Base-by-base conservation (phyloP, 1,139 yeast genomes). In the Debaryomyces fabryi region DNA sequence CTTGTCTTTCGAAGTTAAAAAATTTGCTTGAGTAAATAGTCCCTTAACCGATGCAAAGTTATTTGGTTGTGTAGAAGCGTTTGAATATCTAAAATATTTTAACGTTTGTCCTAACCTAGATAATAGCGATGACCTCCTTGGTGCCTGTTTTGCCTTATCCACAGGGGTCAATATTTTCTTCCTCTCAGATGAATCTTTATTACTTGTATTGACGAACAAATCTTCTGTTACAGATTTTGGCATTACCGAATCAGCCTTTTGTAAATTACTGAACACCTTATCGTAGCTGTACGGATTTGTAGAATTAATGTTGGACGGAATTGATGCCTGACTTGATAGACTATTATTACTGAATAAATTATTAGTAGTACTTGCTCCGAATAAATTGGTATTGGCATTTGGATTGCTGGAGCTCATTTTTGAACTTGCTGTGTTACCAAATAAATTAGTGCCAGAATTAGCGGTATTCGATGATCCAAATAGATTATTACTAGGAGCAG, bases 151-250 rank as follows among this genome's bases (percentile, higher is more conserved):
- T 10, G 34, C 13, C 12, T 37, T 44, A 6, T 46, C 49, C 5
- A 41, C 32, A 7, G 55, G 52, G 16, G 69, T 61, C 45, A 52
- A 60, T 16, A 56, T 51, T 49, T 65, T 58, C 39, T 63, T 62
- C 44, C 49, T 58, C 2, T 58, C 56, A 2, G 56, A 25, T 8
- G 58, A 25, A 15, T 55, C 61, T 34, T 56, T 52, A 13, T 49
- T 32, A 6, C 45, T 42, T n/a, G 45, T 46, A 16, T 55, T 57
- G 6, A 58, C 53, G 44, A 68, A 69, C 6, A 73, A 46, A 24
- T 56, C 55, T n/a, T 64, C 70, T 0, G 78, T 73, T n/a, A 74
- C 67, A 5, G 78, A 72, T 32, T 60, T 60, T 0, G 78, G 78
- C 71, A 71, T 68, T n/a, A 42, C 16, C 12, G 40, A 32, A 2